Percentiles rank a stretch among this genome's conserved stretches.
Conservation (phyloP, 306 rosid species). For the Pyrus pyrifolia region DNA sequence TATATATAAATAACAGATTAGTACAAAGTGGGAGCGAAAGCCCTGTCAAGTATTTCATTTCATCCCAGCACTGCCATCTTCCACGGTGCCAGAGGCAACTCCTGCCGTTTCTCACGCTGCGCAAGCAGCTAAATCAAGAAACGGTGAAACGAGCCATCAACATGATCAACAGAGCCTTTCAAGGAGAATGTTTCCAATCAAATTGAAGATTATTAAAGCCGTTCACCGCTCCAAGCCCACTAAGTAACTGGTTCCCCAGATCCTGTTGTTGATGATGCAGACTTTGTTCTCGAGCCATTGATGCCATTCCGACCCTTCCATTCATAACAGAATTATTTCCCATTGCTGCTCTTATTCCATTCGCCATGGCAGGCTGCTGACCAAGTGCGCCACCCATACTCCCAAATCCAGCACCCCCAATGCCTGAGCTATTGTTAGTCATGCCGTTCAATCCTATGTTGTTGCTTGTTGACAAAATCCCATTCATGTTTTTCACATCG, state of each 20-base stretch:
- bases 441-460: constrained; percentile 48
- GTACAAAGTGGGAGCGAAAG: constrained; percentile 54
- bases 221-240: constrained; percentile 80
- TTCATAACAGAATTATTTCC: constrained; percentile 75
- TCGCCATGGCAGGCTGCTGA: constrained; percentile 57
- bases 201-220: constrained; percentile 76
- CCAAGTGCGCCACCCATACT: constrained; percentile 56
- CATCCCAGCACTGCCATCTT: constrained; percentile 13
- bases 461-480: constrained; percentile 44
- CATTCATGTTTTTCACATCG: constrained; percentile 65
- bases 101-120: constrained; percentile 52
- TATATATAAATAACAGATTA: constrained; percentile 58
- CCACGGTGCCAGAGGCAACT: constrained; percentile 39
- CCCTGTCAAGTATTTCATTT: constrained; percentile 39
- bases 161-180: constrained; percentile 31
- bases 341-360: constrained; percentile 70
- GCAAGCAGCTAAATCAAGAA: constrained; percentile 35
- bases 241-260: constrained; percentile 75
- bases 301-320: constrained; percentile 77
- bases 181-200: constrained; percentile 84
- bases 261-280: constrained; percentile 78
- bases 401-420: constrained; percentile 55
- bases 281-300: constrained; percentile 73
- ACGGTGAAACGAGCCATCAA: constrained; percentile 19
- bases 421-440: constrained; percentile 46